Evolutionary conservation across 805 yeast species (phyloP).

Genomic region (Kodamaea hsintzibuensis): DNA sequence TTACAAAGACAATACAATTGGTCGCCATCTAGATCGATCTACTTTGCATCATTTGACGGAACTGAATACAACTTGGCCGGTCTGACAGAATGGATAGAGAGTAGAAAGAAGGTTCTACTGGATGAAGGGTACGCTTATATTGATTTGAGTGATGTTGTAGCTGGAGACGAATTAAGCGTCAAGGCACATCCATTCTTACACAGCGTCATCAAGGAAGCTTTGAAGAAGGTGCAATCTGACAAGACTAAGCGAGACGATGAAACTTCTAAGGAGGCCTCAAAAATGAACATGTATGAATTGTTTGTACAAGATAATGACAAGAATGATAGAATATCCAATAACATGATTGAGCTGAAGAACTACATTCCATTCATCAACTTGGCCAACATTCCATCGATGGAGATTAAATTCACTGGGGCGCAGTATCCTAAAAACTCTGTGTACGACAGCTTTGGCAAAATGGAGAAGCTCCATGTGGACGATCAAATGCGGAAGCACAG

Average conservation of each 20-base stretch:
- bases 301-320: conserved; percentile 18
- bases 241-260: conserved; percentile 10
- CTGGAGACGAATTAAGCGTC: conserved; percentile 54
- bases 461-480: conserved; percentile 50
- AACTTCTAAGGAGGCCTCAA: conserved; percentile 15
- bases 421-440: conserved; percentile 57
- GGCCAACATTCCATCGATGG: conserved; percentile 71
- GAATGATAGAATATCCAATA: conserved; percentile 28
- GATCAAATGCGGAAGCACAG: conserved; percentile 55
- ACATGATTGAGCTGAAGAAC: conserved; percentile 52
- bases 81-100: conserved; percentile 72
- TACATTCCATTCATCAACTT: conserved; percentile 65
- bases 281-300: conserved; percentile 20
- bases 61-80: conserved; percentile 82
- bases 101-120: conserved; percentile 50
- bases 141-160: conserved; percentile 68
- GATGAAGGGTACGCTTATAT: conserved; percentile 68
- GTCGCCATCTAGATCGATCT: conserved; percentile 80
- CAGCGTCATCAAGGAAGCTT: conserved; percentile 43
- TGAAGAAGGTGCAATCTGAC: conserved; percentile 28
- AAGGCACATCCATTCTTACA: conserved; percentile 67
- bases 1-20: conserved; percentile 67
- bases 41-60: conserved; percentile 84
- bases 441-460: conserved; percentile 62
- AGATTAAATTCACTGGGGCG: conserved; percentile 49